These are phyloP conservation scores for Pleurotus platypus DNA, from an alignment of 768 basidiomycete species.

Conservation along the genomic window DNA sequence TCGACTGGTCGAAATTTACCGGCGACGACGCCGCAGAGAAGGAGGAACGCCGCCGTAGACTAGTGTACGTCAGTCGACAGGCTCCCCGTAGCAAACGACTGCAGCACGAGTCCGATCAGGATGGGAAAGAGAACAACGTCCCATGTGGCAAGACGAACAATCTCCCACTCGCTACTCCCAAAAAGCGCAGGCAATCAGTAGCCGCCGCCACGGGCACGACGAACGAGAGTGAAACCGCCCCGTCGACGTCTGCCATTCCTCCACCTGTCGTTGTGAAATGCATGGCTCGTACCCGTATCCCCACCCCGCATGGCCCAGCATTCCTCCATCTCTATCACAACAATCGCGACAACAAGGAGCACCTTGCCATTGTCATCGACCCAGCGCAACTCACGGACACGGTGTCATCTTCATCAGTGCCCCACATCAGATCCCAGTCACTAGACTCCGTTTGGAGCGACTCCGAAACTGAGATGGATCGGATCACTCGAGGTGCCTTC, in stretches of 20 bases:
- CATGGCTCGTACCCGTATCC: constrained; percentile 96
- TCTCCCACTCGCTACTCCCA: constrained; percentile 31
- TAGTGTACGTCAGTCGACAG: constrained; percentile 71
- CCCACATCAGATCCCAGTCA: constrained; percentile 73
- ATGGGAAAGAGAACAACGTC: constrained; percentile 50
- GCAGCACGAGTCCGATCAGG: constrained; percentile 22
- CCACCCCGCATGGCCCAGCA: constrained; percentile 89
- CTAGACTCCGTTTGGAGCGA: constrained; percentile 84
- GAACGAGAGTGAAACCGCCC: constrained; percentile 19
- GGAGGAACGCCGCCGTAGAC: constrained; percentile 38
- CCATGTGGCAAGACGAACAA: constrained; percentile 35
- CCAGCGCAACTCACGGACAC: constrained; percentile 73
- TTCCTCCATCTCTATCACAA: constrained; percentile 97
- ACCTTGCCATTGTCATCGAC: constrained; percentile 93
- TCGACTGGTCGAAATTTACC: constrained; percentile 58
- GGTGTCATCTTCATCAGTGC: constrained; percentile 32
- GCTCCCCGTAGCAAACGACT: constrained; percentile 67
- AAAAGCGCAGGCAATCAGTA: constrained; percentile 38
- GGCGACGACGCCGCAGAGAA: constrained; percentile 32
- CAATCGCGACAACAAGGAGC: constrained; percentile 88
- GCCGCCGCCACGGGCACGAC: constrained; percentile 15
- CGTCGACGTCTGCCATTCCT: constrained; percentile 17
- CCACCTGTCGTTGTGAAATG: constrained; percentile 73
- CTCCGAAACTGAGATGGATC: constrained; percentile 88
- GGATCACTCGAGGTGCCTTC: constrained; percentile 92